Evolutionary conservation across 805 yeast species (phyloP).

Genomic region (Ogataea nonfermentans): DNA sequence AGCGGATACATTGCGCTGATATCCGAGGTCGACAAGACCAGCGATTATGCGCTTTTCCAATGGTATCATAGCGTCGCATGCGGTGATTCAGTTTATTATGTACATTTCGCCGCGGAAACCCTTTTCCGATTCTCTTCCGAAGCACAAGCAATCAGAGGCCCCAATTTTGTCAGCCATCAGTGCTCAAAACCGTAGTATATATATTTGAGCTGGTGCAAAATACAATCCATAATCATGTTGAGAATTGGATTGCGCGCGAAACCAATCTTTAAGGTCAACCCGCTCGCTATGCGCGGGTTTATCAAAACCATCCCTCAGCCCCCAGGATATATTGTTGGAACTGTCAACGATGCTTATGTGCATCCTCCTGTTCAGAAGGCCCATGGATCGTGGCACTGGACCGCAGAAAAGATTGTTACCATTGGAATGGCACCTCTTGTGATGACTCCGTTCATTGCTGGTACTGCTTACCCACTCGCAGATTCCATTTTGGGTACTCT

Average conservation of each 20-base stretch:
- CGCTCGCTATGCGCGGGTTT: constrained; percentile 20
- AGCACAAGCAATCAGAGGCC: constrained; percentile 9
- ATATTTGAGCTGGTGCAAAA: constrained; percentile 6
- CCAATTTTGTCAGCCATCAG: constrained; percentile 9
- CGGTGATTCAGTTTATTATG: too few species aligned
- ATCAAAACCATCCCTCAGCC: constrained; percentile 50
- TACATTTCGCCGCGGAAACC: too few species aligned
- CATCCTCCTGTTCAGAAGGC: constrained; percentile 52
- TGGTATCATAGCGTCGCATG: neutral
- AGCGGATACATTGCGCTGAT: constrained; percentile 4
- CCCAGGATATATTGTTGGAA: constrained; percentile 69
- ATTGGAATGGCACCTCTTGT: constrained; percentile 63
- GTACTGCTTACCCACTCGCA: constrained; percentile 48
- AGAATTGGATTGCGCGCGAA: constrained; percentile 11
- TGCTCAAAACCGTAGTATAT: constrained; percentile 8
- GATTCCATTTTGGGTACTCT: constrained; percentile 59
- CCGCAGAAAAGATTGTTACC: constrained; percentile 61
- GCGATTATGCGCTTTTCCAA: neutral
- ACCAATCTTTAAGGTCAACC: constrained; percentile 8
- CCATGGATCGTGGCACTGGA: constrained; percentile 77
- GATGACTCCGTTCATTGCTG: constrained; percentile 57
- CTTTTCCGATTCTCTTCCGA: constrained; percentile 11
- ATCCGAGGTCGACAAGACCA: constrained; percentile 1
- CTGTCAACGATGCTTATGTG: constrained; percentile 69
- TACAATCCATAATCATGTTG: constrained; percentile 5